Evolutionary conservation across 345 rosid species (phyloP).

Genomic region (Lepidium sativum): DNA sequence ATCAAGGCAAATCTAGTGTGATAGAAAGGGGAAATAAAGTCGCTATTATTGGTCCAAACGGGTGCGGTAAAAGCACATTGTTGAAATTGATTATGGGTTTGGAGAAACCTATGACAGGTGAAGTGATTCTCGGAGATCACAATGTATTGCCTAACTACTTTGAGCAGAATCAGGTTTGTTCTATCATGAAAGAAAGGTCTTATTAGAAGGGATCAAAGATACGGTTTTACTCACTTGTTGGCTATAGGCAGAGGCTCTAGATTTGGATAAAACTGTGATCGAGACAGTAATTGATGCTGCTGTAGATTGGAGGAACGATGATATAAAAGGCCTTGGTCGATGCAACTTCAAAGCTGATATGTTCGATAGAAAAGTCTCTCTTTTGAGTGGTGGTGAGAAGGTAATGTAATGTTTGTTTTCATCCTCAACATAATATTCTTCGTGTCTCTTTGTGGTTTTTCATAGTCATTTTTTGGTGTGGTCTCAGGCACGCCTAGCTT

Average conservation of each 20-base stretch:
- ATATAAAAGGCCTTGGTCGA: slow-evolving; percentile 94
- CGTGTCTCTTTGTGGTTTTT: neutral
- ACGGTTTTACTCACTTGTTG: neutral
- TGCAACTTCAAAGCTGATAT: slow-evolving; percentile 88
- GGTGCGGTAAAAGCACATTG: slow-evolving; percentile 89
- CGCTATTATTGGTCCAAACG: slow-evolving; percentile 90
- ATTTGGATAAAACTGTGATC: slow-evolving; percentile 70
- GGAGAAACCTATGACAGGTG: slow-evolving; percentile 58
- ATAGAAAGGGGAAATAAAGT: slow-evolving; percentile 73
- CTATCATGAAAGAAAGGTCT: neutral
- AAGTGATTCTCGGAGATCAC: slow-evolving; percentile 67
- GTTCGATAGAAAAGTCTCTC: slow-evolving; percentile 73
- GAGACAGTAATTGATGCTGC: slow-evolving; percentile 82
- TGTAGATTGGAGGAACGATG: slow-evolving; percentile 80
- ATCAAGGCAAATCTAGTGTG: slow-evolving; percentile 49
- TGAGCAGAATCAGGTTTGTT: slow-evolving; percentile 82
- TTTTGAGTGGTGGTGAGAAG: slow-evolving; percentile 95
- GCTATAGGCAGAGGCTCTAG: slow-evolving; percentile 77
- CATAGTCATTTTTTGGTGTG: neutral
- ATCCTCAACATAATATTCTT: neutral
- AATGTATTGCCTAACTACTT: slow-evolving; percentile 89
- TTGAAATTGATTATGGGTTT: slow-evolving; percentile 72
- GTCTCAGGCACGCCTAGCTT: slow-evolving; percentile 75
- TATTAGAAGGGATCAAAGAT: neutral
- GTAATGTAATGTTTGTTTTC: slow-evolving; percentile 11